Evolutionary conservation across 208 protist species (phyloP).

Genomic region (Willaertia magna): DNA sequence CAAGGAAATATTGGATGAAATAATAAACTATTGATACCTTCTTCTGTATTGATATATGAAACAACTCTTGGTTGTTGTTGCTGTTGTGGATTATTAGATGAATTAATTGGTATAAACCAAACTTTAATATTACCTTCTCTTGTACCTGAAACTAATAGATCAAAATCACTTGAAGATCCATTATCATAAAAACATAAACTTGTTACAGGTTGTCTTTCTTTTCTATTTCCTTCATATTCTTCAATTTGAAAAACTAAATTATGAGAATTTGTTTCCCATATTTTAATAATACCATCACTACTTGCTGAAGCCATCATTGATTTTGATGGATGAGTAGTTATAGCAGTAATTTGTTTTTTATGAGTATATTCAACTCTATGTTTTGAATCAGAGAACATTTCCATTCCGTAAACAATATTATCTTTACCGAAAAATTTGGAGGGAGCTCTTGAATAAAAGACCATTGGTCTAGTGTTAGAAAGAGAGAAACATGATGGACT

Average conservation of each 20-base stretch:
- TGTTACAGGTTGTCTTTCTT: neutral
- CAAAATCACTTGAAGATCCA: neutral
- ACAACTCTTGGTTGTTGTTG: neutral
- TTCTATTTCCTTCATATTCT: neutral
- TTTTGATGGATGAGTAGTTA: neutral
- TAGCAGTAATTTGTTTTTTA: neutral
- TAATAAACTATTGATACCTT: neutral
- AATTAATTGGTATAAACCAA: neutral
- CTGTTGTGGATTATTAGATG: too few relatives aligned
- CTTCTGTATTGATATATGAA: neutral
- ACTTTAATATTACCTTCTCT: neutral
- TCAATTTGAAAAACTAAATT: neutral
- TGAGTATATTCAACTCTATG: neutral
- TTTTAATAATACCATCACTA: neutral
- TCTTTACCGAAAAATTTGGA: neutral
- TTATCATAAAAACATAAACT: neutral
- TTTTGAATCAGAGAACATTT: conserved; percentile 5
- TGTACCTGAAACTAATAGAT: neutral
- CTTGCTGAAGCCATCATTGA: neutral
- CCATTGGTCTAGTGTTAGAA: neutral
- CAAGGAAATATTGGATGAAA: conserved; percentile 1
- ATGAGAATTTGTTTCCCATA: neutral
- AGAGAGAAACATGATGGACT: neutral
- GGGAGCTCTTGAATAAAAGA: neutral
- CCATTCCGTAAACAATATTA: neutral